Base-by-base conservation (phyloP, 1,284 basidiomycete species). In the Rugosomyces carneus region DNA sequence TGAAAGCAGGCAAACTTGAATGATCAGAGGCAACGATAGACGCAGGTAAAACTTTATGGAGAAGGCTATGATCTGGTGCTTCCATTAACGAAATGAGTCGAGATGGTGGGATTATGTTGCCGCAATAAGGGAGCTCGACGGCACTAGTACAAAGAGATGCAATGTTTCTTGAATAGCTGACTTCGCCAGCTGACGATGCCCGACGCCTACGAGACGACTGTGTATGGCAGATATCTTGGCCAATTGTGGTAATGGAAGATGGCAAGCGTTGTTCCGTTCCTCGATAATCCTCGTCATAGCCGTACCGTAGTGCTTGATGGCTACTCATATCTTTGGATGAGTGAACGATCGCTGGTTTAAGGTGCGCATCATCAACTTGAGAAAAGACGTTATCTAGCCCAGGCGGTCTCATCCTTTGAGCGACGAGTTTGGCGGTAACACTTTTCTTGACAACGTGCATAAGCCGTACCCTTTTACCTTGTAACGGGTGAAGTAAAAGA, bases 391-490 rank as follows among this genome's bases (percentile, higher is more conserved):
- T 34, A 9, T 42, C 44, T 40, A 51, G 54, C 16, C 42, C 40
- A 4, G 75, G 73, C 1, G 72, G 71, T 50, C 73, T 70, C 48
- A 83, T 51, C 57, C 74, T 81, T 58, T 77, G 77, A 0, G 84
- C 76, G 70, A 63, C 34, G 84, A 59, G 57, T 79, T 88, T 18
- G 74, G 64, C 0, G 69, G 67, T 37, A 32, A 87, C 67, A 46
- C 70, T 78, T 66, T 89, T 89, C 63, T 74, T 81, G 59, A 89
- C 67, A 26, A 85, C 69, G 24, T 85, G 79, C 61, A 88, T 73
- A 37, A 89, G 61, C 32, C 71, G 73, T 44, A 82, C 69, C 59
- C 79, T 84, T 62, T 75, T 80, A 34, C 80, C 84, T 59, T 84
- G 80, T 7, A 69, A 60, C 1, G 76, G 74, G 50, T 80, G 75